phyloP scores from a whole-genome alignment of 345 rosid species.

The Sonneratia caseolaris region DNA sequence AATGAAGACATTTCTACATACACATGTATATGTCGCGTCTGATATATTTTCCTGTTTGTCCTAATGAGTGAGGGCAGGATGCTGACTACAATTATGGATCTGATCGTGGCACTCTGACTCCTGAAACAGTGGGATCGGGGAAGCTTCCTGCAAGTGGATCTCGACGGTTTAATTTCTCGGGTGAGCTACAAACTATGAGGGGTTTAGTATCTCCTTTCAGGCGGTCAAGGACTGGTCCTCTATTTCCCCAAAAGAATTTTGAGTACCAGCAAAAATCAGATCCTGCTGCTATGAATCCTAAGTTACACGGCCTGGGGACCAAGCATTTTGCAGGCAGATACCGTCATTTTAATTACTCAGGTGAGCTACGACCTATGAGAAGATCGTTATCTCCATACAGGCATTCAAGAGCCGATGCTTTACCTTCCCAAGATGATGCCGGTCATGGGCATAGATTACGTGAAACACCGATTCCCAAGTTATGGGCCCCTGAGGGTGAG shows the following conservation, averaged over 20 bases:
- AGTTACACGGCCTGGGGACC: not conserved
- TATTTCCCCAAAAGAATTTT: not conserved
- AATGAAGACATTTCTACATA: not conserved
- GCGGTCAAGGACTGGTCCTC: constrained; percentile 1
- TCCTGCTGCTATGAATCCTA: not conserved
- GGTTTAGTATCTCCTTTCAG: constrained; percentile 17
- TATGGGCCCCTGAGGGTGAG: not conserved
- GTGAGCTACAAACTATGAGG: constrained; percentile 8
- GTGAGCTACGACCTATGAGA: constrained; percentile 7
- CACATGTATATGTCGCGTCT: not conserved
- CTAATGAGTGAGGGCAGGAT: constrained; percentile 1
- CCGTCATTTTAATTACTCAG: constrained; percentile 12
- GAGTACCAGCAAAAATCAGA: not conserved
- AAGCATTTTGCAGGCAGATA: not conserved
- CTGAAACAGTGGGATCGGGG: constrained; percentile 21
- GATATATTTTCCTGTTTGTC: not conserved
- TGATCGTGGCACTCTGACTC: constrained; percentile 29
- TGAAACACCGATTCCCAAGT: not conserved
- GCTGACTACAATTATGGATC: constrained; percentile 14
- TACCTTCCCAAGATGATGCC: constrained; percentile 32
- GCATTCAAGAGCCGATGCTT: constrained; percentile 24
- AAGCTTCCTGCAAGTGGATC: constrained; percentile 30
- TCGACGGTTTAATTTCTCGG: constrained; percentile 27
- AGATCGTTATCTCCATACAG: constrained; percentile 19
- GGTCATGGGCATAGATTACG: not conserved